Evolutionary conservation across 225 moss, liverwort and hornwort genomes (phyloP), one percentile per base, ranked within the genome.

Genomic region (Rhytidiadelphus loreus): DNA sequence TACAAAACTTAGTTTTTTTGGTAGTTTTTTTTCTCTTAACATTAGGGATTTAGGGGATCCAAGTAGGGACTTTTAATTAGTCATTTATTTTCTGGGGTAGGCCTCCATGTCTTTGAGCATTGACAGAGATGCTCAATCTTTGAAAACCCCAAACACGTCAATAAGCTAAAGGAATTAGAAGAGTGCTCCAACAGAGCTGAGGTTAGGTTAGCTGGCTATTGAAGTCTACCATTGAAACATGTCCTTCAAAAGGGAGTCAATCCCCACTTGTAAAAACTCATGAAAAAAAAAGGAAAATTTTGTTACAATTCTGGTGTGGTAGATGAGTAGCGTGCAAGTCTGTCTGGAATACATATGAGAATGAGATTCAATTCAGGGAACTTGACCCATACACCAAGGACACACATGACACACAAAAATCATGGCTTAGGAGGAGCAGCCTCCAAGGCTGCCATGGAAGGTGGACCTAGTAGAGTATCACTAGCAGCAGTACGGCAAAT

Each of bases 401-500:
- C n/a, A 39, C 78, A 7, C 1, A 16, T 16, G n/a, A n/a, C 8
- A 17, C 7, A 39, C 41, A 41, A 20, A 41, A 29, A 29, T 3
- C 28, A 43, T 56, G 24, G 43, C 43, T 23, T 21, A 32, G 24
- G 16, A 70, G 15, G 43, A 84, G 33, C 2, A 43, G 2, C 11
- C 12, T 43, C 56, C 9, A 32, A 57, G 20, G n/a, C 23, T 21
- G 24, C 23, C 23, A 65, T 48, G 3, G 33, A 50, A 64, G 37
- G 56, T 21, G 2, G 2, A 8, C 29, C 29, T 58, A 19, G 6
- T 17, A 28, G 22, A 17, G 10, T 17, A 29, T 46, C 44, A 29
- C 9, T 9, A 37, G 6, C 8, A 53, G 1, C 4, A 23, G 1
- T 8, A 77, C 1, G 0, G 1, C 13, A n/a, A 35, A 77, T 16